Evolutionary conservation across 768 basidiomycete species (phyloP).

Genomic region (Leccinum fibrillosum): DNA sequence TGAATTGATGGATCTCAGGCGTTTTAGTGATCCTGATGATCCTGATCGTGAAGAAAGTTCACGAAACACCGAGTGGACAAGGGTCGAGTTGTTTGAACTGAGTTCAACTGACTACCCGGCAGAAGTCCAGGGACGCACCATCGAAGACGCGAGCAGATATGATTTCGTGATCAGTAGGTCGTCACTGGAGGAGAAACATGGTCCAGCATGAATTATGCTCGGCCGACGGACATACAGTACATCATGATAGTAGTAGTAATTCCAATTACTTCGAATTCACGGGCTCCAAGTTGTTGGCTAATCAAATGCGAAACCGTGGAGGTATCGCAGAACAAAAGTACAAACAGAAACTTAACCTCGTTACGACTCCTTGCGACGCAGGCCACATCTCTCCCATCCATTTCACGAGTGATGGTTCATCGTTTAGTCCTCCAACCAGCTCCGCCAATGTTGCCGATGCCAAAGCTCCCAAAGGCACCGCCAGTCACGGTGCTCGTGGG

Average conservation of each 20-base stretch:
- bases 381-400: neutral
- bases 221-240: neutral
- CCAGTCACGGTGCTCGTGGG: conserved; percentile 28
- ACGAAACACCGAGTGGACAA: neutral
- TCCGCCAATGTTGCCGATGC: conserved; percentile 41
- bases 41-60: neutral
- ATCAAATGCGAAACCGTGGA: conserved; percentile 7
- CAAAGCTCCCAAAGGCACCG: conserved; percentile 49
- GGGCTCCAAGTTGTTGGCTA: neutral
- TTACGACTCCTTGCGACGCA: conserved; percentile 3
- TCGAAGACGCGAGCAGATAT: neutral
- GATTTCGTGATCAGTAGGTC: neutral
- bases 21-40: neutral
- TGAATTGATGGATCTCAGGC: neutral
- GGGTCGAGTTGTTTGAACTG: neutral
- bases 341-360: conserved; percentile 7
- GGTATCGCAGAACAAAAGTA: conserved; percentile 9
- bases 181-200: neutral
- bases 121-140: neutral
- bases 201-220: neutral
- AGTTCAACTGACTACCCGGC: neutral
- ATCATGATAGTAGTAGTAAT: neutral
- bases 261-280: neutral
- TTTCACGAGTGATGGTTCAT: conserved; percentile 11
- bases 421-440: conserved; percentile 24